Base-by-base conservation (phyloP, 2,329 filamentous ascomycete genomes). In the Claviceps sp. region DNA sequence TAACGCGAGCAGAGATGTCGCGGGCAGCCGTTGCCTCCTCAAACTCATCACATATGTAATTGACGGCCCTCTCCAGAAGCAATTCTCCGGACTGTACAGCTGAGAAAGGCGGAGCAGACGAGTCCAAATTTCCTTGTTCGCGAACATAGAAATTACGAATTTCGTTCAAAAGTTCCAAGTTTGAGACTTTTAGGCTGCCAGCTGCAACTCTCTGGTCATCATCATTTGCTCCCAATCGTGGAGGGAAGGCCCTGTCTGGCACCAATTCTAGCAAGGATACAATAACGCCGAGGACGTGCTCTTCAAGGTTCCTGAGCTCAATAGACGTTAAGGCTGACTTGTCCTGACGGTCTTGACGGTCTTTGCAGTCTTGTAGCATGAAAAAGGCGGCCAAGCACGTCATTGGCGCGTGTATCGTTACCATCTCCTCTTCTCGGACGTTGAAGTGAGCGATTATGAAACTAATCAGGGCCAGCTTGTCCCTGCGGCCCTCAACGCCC, bases 371-470 rank as follows among this genome's bases (percentile, higher is more conserved):
- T 60, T 82, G 71, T 43, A 83, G 68, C 79, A 79, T 83, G 3
- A 82, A 79, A n/a, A 94, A 67, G 2, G 82, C 76, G 4, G 66
- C 64, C 34, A 70, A 51, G 40, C 66, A 67, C 50, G 85, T 77
- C 29, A 94, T 68, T 37, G 91, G 91, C 34, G 90, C 85, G 67
- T 97, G 91, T 22, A 87, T 71, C 2, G 86, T 80, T 16, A 95
- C 68, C 91, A 98, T 97, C 62, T 98, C 94, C 65, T 97, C 93
- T 67, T 98, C 93, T 50, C 84, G 81, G 48, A 97, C 79, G 65
- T 96, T 97, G 74, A 98, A 98, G 58, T 91, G 85, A 5, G 78
- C 70, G 56, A 96, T 70, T 51, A 96, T 83, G 66, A 97, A 98
- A 55, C 78, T 79, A 50, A 90, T 82, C 43, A 96, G 73, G 20